These are phyloP conservation scores for Xylariaceae sp. DNA, from an alignment of 2,329 filamentous ascomycete species.

Conservation along the genomic window DNA sequence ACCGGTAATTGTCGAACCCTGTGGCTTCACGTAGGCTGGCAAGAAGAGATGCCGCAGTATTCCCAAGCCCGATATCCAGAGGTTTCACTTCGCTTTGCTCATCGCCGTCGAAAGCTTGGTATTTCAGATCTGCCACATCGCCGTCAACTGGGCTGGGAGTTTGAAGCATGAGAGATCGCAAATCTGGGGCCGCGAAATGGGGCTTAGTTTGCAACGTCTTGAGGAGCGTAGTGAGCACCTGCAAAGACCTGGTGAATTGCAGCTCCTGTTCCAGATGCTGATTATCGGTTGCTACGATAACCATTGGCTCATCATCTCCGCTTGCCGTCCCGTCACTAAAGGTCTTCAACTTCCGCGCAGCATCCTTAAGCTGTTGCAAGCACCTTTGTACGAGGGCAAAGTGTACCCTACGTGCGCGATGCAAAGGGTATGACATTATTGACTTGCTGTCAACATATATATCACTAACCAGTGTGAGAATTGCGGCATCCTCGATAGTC, in stretches of 20 bases:
- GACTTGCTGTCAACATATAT: conserved; percentile 67
- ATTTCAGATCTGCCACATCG: conserved; percentile 68
- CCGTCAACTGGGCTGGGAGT: conserved; percentile 60
- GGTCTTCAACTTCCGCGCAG: conserved; percentile 60
- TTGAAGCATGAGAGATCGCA: conserved; percentile 55
- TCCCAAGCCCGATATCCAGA: conserved; percentile 68
- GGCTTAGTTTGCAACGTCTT: conserved; percentile 64
- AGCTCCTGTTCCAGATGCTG: conserved; percentile 59
- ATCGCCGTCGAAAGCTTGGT: conserved; percentile 71
- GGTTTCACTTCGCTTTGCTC: conserved; percentile 61
- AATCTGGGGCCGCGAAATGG: conserved; percentile 61
- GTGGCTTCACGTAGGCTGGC: conserved; percentile 69
- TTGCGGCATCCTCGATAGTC: conserved; percentile 69
- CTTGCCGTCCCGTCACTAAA: conserved; percentile 47
- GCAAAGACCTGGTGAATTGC: conserved; percentile 69
- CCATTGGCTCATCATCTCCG: conserved; percentile 57
- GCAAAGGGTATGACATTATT: conserved; percentile 53
- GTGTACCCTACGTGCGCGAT: conserved; percentile 62
- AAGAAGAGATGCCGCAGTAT: conserved; percentile 71
- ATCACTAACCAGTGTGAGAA: conserved; percentile 67
- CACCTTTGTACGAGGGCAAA: conserved; percentile 74
- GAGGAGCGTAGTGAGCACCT: conserved; percentile 69
- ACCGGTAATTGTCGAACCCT: conserved; percentile 74
- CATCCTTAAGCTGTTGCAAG: conserved; percentile 66
- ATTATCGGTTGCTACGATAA: conserved; percentile 50